Evolutionary conservation across 768 basidiomycete species (phyloP).

Genomic region (Dioszegia aurantiaca): DNA sequence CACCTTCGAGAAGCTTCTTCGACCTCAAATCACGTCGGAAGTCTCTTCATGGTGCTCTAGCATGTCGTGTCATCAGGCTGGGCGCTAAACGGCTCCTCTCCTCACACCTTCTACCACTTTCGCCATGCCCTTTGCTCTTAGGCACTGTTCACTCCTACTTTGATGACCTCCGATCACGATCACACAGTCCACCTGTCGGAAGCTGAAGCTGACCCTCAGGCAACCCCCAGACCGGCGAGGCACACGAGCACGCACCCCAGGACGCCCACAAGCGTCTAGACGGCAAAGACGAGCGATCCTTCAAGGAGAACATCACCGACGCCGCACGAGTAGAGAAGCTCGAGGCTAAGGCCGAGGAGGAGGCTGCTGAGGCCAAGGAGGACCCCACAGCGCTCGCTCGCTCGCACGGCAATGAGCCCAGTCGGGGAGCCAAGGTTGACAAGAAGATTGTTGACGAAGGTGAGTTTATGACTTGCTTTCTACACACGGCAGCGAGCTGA

Average conservation of each 20-base stretch:
- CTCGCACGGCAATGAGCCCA: slow-evolving; percentile 48
- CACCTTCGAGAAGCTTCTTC: no score
- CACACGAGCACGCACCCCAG: slow-evolving; percentile 36
- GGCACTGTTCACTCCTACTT: not conserved
- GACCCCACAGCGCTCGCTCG: slow-evolving; percentile 45
- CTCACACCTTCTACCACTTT: not conserved
- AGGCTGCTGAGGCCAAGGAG: slow-evolving; percentile 32
- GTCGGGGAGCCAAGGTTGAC: slow-evolving; percentile 48
- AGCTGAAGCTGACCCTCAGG: slow-evolving; percentile 27
- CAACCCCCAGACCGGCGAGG: slow-evolving; percentile 46
- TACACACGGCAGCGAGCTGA: not conserved
- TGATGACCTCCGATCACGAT: not conserved
- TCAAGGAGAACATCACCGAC: slow-evolving; percentile 45
- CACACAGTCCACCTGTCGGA: not conserved
- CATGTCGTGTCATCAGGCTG: no score
- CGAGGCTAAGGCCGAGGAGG: slow-evolving; percentile 43
- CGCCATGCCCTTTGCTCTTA: not conserved
- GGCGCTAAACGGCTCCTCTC: no score
- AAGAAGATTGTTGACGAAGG: slow-evolving; percentile 46
- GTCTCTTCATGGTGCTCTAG: no score
- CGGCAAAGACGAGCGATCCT: slow-evolving; percentile 45
- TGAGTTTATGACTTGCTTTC: not conserved
- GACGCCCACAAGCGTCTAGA: slow-evolving; percentile 46
- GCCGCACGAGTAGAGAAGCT: slow-evolving; percentile 45
- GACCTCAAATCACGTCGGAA: no score